phyloP scores from a whole-genome alignment of 352 stramenopile species.

The Phytopythium cucurbitacearum region DNA sequence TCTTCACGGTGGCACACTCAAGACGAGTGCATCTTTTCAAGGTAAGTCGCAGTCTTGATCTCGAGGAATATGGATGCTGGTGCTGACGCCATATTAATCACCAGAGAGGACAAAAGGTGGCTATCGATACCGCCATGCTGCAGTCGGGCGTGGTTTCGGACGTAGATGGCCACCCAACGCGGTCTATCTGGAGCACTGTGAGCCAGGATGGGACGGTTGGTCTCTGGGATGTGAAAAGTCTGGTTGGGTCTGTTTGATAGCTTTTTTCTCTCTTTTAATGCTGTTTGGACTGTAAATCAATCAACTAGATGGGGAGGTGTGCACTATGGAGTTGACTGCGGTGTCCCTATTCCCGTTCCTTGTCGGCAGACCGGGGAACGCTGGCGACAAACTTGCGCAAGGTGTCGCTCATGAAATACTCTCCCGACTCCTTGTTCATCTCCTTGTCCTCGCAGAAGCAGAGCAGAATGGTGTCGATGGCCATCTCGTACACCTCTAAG shows the following conservation, averaged over 20 bases:
- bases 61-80: neutral
- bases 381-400: slow-evolving; percentile 67
- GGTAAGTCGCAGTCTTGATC: slow-evolving; percentile 10
- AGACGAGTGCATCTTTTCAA: slow-evolving; percentile 28
- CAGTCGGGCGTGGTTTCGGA: slow-evolving; percentile 20
- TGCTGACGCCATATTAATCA: neutral
- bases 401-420: slow-evolving; percentile 82
- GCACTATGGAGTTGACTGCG: neutral
- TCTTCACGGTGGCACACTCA: slow-evolving; percentile 33
- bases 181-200: slow-evolving; percentile 28
- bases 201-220: slow-evolving; percentile 30
- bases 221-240: slow-evolving; percentile 28
- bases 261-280: too few species aligned
- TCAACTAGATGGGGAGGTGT: neutral
- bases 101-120: slow-evolving; percentile 17
- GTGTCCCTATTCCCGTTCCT: neutral
- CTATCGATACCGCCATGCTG: slow-evolving; percentile 19
- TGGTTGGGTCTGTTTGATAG: neutral
- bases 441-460: slow-evolving; percentile 94
- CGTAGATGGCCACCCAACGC: slow-evolving; percentile 35
- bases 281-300: too few species aligned
- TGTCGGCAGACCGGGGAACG: slow-evolving; percentile 15
- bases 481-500: slow-evolving; percentile 93
- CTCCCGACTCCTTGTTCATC: slow-evolving; percentile 56
- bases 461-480: slow-evolving; percentile 93